Conservation (phyloP, 2,329 filamentous ascomycete genomes). For the Fusarium chuoi region DNA sequence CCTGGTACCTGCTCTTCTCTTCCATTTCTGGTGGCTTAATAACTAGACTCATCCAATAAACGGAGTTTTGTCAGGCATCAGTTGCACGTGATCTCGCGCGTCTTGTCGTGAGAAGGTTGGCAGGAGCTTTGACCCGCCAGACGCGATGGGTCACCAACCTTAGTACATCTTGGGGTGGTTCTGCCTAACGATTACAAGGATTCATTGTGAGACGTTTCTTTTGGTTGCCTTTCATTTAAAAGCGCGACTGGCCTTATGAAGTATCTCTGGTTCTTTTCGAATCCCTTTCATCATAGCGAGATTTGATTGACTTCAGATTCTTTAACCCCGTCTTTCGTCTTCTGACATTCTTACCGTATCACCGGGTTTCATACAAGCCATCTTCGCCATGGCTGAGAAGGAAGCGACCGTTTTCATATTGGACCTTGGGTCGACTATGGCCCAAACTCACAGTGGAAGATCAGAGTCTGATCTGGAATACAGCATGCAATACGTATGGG, state of each 20-base stretch:
- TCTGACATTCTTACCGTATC: not conserved
- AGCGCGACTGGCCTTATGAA: not conserved
- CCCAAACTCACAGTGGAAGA: constrained; percentile 74
- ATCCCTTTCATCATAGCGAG: not conserved
- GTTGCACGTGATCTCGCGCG: not conserved
- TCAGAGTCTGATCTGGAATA: constrained; percentile 85
- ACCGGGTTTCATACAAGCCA: not conserved
- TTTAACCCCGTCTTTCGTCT: not conserved
- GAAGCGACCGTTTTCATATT: constrained; percentile 93
- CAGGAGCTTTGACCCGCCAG: not conserved
- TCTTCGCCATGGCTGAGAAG: constrained; percentile 81
- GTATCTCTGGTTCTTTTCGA: not conserved
- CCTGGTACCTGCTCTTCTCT: not conserved
- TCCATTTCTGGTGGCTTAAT: not conserved
- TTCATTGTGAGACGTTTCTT: constrained; percentile 34
- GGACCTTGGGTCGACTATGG: constrained; percentile 90
- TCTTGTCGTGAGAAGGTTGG: not conserved
- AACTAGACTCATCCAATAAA: not conserved
- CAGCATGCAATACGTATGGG: constrained; percentile 93
- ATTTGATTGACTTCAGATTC: not conserved
- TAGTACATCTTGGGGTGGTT: constrained; percentile 1
- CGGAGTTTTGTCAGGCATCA: not conserved
- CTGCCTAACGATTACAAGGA: constrained; percentile 43
- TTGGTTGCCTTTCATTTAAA: constrained; percentile 24
- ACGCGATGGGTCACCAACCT: constrained; percentile 2